Conservation (phyloP, 2,329 filamentous ascomycete genomes). For the Scedosporium apiospermum region DNA sequence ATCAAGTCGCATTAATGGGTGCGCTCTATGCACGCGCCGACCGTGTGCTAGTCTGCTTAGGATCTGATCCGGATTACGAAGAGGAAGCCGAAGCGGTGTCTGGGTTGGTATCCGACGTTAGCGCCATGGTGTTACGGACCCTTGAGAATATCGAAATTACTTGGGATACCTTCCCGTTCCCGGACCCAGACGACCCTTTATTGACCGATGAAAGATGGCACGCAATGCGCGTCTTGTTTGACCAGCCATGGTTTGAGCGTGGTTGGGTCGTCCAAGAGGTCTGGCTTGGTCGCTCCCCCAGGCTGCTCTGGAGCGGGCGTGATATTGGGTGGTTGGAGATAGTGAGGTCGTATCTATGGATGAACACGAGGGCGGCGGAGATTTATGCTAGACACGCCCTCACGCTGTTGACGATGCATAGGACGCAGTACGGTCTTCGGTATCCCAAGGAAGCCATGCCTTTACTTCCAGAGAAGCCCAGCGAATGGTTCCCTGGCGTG, state of each 20-base stretch:
- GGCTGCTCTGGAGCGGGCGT: not conserved
- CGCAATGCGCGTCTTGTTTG: not conserved
- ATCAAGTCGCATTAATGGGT: slow-evolving; percentile 4
- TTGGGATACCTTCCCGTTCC: not conserved
- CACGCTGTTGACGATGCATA: not conserved
- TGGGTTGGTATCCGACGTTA: not conserved
- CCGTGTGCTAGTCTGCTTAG: not conserved
- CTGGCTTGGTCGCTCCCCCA: not conserved
- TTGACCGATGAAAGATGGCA: not conserved
- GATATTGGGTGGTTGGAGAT: not conserved
- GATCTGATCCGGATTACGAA: not conserved
- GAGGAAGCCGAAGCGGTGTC: not conserved
- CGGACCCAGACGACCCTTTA: not conserved
- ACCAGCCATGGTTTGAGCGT: slow-evolving; percentile 1
- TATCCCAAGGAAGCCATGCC: not conserved
- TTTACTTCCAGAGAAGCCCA: not conserved
- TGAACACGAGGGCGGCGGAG: not conserved
- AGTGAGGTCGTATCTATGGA: not conserved
- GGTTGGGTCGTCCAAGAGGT: slow-evolving; percentile 4
- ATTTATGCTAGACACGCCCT: not conserved
- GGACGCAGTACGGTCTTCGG: not conserved
- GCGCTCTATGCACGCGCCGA: not conserved
- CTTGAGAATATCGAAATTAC: not conserved
- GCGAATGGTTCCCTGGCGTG: not conserved
- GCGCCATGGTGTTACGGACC: not conserved